Percentiles rank a stretch among this genome's conserved stretches.
Evolutionary conservation across 2,329 filamentous ascomycete genomes (phyloP).

Genomic region (Aspergillus sp.): DNA sequence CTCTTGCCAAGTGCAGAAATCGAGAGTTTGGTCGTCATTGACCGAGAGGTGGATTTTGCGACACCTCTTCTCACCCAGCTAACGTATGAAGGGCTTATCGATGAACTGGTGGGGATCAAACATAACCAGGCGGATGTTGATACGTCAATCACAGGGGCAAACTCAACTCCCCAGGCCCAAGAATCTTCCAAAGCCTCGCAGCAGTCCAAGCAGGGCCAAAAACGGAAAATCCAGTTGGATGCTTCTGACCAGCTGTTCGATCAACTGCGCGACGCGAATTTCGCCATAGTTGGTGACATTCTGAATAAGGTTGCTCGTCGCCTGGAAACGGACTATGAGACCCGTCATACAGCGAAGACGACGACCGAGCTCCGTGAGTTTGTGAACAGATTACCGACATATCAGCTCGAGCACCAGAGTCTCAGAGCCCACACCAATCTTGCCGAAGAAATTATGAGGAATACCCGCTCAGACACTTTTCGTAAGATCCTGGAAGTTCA

Average conservation of each 20-base stretch:
- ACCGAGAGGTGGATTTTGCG: constrained; percentile 91
- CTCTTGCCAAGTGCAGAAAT: constrained; percentile 82
- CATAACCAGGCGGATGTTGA: constrained; percentile 94
- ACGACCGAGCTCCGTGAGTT: constrained; percentile 91
- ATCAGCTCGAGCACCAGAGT: constrained; percentile 90
- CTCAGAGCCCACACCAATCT: constrained; percentile 89
- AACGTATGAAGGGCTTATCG: constrained; percentile 93
- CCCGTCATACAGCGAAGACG: constrained; percentile 79
- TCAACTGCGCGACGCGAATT: constrained; percentile 87
- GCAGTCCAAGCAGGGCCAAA: constrained; percentile 62
- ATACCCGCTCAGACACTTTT: constrained; percentile 87
- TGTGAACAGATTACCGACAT: constrained; percentile 87
- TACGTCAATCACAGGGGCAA: constrained; percentile 78
- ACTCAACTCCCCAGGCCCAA: constrained; percentile 54
- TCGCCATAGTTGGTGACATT: constrained; percentile 85
- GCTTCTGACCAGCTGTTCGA: constrained; percentile 85
- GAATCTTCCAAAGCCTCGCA: constrained; percentile 53
- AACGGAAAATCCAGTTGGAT: constrained; percentile 85
- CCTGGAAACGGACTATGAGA: constrained; percentile 83
- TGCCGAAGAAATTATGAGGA: constrained; percentile 92
- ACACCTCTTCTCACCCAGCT: constrained; percentile 90
- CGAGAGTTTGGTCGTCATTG: constrained; percentile 91
- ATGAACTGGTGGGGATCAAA: constrained; percentile 87
- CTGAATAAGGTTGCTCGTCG: constrained; percentile 89
- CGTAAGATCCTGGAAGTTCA: constrained; percentile 87